These are phyloP conservation scores for Lentinula edodes DNA, from an alignment of 768 basidiomycete genomes.

Conservation along the genomic window DNA sequence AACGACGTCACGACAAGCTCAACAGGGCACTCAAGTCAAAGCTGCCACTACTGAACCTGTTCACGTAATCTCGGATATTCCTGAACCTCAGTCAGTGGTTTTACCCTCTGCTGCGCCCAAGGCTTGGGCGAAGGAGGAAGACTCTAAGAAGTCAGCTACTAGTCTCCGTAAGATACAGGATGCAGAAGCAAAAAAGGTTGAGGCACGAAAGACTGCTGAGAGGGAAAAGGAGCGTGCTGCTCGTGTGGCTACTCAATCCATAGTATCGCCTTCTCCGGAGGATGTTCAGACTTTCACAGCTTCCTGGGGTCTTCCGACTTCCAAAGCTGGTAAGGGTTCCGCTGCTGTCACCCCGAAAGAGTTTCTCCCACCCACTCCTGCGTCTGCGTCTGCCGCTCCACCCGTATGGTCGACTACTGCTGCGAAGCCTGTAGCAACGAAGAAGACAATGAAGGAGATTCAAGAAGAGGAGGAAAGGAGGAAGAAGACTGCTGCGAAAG, in stretches of 20 bases:
- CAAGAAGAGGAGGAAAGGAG: constrained; percentile 94
- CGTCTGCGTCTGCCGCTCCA: constrained; percentile 24
- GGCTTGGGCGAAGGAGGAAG: constrained; percentile 67
- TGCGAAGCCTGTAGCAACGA: constrained; percentile 46
- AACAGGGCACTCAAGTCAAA: constrained; percentile 15
- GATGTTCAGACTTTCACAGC: constrained; percentile 58
- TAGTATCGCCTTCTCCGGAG: constrained; percentile 34
- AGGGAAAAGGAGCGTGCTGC: constrained; percentile 62
- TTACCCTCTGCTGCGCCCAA: constrained; percentile 32
- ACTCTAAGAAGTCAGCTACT: constrained; percentile 54
- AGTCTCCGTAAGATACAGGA: constrained; percentile 95
- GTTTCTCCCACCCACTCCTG: constrained; percentile 19
- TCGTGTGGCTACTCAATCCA: constrained; percentile 34
- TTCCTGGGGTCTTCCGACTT: constrained; percentile 84
- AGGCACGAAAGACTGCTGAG: constrained; percentile 69
- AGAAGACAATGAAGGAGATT: constrained; percentile 98
- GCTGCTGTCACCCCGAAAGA: constrained; percentile 36
- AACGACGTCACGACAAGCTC: background rate
- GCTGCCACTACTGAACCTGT: constrained; percentile 12
- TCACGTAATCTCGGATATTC: constrained; percentile 11
- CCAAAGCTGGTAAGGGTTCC: constrained; percentile 61
- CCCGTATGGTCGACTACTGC: constrained; percentile 71
- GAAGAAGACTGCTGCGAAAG: constrained; percentile 62
- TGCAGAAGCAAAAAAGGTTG: constrained; percentile 77
- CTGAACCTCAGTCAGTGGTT: constrained; percentile 11